A percentile compares a stretch with the other conserved stretches of the same genome.
These are phyloP conservation scores for Malassezia slooffiae DNA, from an alignment of 1,284 basidiomycete species.

Conservation along the genomic window DNA sequence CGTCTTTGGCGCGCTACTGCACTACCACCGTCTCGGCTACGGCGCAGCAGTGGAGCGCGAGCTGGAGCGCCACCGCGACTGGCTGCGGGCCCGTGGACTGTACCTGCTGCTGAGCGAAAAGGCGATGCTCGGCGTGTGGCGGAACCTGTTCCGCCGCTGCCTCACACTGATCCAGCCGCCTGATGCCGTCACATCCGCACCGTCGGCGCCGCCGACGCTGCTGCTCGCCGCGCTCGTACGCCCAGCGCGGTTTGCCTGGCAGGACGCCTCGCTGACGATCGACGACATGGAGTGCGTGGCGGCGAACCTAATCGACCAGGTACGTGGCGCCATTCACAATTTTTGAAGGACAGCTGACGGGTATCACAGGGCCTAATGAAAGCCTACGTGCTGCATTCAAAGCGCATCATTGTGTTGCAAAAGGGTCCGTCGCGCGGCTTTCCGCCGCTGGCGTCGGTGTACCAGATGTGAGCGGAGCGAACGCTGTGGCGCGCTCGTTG, in stretches of 20 bases:
- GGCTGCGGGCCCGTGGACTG: slow-evolving; percentile 43
- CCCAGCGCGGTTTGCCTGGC: slow-evolving; percentile 44
- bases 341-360: neutral
- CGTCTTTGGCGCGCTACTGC: slow-evolving; percentile 27
- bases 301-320: slow-evolving; percentile 47
- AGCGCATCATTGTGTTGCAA: slow-evolving; percentile 45
- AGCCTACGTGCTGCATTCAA: slow-evolving; percentile 48
- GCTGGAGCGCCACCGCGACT: slow-evolving; percentile 41
- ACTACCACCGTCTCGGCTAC: slow-evolving; percentile 36
- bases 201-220: slow-evolving; percentile 42
- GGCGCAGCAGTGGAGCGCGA: slow-evolving; percentile 27
- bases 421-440: slow-evolving; percentile 45
- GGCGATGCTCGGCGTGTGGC: slow-evolving; percentile 47
- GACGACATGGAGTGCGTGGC: slow-evolving; percentile 48
- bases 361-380: slow-evolving; percentile 47
- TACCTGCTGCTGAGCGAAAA: slow-evolving; percentile 48
- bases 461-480: slow-evolving; percentile 1
- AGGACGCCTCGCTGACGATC: slow-evolving; percentile 32
- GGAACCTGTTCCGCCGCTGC: slow-evolving; percentile 43
- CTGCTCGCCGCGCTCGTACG: slow-evolving; percentile 31
- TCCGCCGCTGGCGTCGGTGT: slow-evolving; percentile 35
- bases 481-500: neutral
- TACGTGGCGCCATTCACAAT: slow-evolving; percentile 10
- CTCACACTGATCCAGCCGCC: slow-evolving; percentile 13
- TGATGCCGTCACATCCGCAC: slow-evolving; percentile 5